Percentiles rank a stretch among this genome's conserved stretches.
These are phyloP conservation scores for Ascochyta lentis DNA, from an alignment of 2,329 filamentous ascomycete genomes.

Conservation along the genomic window DNA sequence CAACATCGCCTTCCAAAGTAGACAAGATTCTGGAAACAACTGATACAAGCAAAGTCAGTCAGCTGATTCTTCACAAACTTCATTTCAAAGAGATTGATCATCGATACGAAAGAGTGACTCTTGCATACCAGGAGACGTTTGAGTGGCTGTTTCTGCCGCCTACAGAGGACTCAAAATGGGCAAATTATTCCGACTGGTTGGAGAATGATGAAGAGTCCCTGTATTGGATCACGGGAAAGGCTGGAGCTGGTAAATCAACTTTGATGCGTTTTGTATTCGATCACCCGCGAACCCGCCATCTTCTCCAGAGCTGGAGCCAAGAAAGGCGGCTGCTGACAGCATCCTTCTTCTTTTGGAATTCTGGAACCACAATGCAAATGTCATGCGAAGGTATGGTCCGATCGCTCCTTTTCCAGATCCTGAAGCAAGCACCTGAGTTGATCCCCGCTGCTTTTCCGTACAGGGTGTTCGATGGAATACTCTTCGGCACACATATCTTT, in stretches of 20 bases:
- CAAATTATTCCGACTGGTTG: conserved; percentile 18
- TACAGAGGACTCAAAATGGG: conserved; percentile 2
- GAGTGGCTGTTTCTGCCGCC: conserved; percentile 11
- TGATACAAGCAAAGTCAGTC: not conserved
- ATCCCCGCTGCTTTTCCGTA: not conserved
- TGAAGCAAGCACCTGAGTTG: not conserved
- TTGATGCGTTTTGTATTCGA: conserved; percentile 44
- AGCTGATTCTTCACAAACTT: not conserved
- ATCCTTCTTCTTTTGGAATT: conserved; percentile 17
- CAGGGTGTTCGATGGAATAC: not conserved
- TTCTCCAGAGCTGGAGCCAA: not conserved
- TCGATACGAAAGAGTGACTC: conserved; percentile 15
- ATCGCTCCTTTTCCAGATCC: conserved; percentile 6
- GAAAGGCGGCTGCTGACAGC: not conserved
- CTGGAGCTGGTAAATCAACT: conserved; percentile 57
- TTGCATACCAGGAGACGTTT: conserved; percentile 12
- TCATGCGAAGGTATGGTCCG: conserved; percentile 18
- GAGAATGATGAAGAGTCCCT: not conserved
- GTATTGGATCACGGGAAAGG: conserved; percentile 52
- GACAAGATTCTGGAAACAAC: not conserved
- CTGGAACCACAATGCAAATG: conserved; percentile 14
- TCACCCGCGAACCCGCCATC: not conserved
- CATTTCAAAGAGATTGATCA: conserved; percentile 2
- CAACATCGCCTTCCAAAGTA: not conserved
- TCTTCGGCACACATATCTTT: not conserved